Percentiles rank a stretch among this genome's conserved stretches.
These are phyloP conservation scores for Malania oleifera DNA, from an alignment of 164 flowering plant genomes.

Conservation along the genomic window DNA sequence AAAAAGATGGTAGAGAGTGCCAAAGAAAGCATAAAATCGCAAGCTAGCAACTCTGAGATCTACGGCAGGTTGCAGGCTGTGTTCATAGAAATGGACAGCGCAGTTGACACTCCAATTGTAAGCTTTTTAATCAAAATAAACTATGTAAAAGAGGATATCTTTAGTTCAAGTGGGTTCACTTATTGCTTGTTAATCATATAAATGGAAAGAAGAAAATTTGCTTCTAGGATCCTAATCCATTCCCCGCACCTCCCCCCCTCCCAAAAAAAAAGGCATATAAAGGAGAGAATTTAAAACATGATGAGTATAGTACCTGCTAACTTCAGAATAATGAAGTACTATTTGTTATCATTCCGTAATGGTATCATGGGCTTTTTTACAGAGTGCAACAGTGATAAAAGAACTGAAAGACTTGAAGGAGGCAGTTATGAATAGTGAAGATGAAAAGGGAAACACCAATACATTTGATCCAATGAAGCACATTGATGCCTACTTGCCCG, in stretches of 20 bases:
- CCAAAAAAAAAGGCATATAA: too few species aligned
- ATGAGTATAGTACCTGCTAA: too few species aligned
- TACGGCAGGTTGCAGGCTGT: slow-evolving; percentile 46
- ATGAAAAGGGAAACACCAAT: slow-evolving; percentile 3
- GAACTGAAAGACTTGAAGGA: slow-evolving; percentile 37
- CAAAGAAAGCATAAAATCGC: slow-evolving; percentile 42
- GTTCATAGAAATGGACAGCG: slow-evolving; percentile 32
- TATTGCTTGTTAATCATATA: too few species aligned
- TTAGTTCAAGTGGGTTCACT: too few species aligned
- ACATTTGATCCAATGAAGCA: slow-evolving; percentile 44
- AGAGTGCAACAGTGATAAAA: slow-evolving; percentile 20
- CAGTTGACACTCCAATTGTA: slow-evolving; percentile 28
- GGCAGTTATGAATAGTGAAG: slow-evolving; percentile 28
- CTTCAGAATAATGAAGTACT: too few species aligned
- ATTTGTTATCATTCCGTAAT: background rate
- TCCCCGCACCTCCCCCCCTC: too few species aligned
- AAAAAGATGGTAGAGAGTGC: slow-evolving; percentile 47
- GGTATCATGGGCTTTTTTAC: background rate
- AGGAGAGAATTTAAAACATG: too few species aligned
- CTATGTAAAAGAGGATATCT: too few species aligned
- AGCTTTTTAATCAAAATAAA: background rate
- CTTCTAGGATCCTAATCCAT: too few species aligned
- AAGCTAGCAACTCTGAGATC: slow-evolving; percentile 43
- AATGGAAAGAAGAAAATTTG: too few species aligned
- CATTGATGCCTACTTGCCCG: slow-evolving; percentile 41